Evolutionary conservation across 306 rosid genomes (phyloP), one percentile per base, ranked within the genome.

Genomic region (Cicer judaicum): DNA sequence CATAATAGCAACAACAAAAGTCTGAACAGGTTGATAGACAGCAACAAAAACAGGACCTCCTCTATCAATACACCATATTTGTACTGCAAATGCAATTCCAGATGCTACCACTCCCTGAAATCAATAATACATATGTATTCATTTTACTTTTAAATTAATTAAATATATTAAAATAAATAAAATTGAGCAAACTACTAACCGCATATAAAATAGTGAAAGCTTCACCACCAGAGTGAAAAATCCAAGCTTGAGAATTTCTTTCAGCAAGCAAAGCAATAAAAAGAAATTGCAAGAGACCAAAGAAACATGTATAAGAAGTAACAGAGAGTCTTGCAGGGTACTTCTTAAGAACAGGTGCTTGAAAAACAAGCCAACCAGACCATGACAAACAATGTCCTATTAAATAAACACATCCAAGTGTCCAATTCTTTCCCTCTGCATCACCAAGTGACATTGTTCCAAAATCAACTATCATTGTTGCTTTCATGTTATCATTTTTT

Each of bases 11-110:
- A 95, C 99, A 48, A 92, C 99, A 46, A 95, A 92, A 72, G 99
- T 95, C 82, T 95, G 99, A 86, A 95, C 99, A 67, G 99, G 99
- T 57, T 95, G 99, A 88, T 92, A 95, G 10, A 95, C 98, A 0
- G 99, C 99, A 13, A 95, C 99, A 43, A 95, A 95, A 29, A 95
- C 99, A 11, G 99, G 99, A 81, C 99, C 99, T 1, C 99, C 99
- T 81, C 96, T 92, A 90, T 95, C 98, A 47, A 95, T 95, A 89
- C 99, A 95, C 99, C 99, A 95, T 78, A 92, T 95, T 73, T 95
- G 99, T 44, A 95, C 99, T 13, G 99, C 98, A 78, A 95, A 95
- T 7, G 99, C 99, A 53, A 95, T 83, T 82, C 99, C 99, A 0
- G 99, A 95, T 72, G 98, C 98, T 67, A 95, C 98, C 85, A 95